Percentiles rank a stretch among this genome's conserved stretches.
Conservation (phyloP, 345 rosid species). For the Syzygium oleosum region DNA sequence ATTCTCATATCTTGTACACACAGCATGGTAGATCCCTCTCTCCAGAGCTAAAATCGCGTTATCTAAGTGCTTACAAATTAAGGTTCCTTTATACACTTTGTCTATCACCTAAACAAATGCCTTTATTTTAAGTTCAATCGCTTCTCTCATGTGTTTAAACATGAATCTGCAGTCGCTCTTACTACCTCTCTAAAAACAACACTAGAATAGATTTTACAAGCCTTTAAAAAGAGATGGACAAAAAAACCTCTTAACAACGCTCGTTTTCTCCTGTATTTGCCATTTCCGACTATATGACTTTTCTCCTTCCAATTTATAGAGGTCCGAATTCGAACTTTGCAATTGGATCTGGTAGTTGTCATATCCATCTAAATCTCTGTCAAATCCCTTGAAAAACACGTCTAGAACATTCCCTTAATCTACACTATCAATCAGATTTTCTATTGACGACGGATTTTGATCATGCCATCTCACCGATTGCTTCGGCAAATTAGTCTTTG, state of each 20-base stretch:
- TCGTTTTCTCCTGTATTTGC: not conserved
- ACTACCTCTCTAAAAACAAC: not conserved
- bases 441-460: not conserved
- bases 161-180: not conserved
- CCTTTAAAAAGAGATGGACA: not conserved
- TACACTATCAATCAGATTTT: not conserved
- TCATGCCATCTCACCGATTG: not conserved
- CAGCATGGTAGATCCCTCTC: not conserved
- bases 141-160: not conserved
- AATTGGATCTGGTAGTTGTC: not conserved
- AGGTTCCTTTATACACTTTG: not conserved
- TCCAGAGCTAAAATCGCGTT: not conserved
- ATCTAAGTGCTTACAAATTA: not conserved
- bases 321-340: not conserved
- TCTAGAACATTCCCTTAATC: not conserved
- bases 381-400: not conserved
- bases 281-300: not conserved
- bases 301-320: not conserved
- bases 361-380: not conserved
- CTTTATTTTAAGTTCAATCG: not conserved
- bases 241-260: not conserved
- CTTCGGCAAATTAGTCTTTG: not conserved
- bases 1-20: not conserved
- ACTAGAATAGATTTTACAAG: not conserved
- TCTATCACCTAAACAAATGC: not conserved